phyloP scores from a whole-genome alignment of 352 stramenopile genomes.

The Phytophthora lateralis region DNA sequence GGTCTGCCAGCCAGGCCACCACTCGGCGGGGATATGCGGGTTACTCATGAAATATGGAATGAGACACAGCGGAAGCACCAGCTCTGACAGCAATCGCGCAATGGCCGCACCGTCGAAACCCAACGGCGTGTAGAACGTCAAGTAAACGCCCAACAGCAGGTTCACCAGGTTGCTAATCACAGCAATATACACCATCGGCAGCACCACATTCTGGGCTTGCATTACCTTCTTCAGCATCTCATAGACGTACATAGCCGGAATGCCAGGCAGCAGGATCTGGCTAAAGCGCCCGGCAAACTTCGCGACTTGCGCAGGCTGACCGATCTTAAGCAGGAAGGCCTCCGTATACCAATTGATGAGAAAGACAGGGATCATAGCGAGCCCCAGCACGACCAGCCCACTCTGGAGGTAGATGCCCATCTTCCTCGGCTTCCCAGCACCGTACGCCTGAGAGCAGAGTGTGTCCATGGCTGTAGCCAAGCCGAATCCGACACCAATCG shows the following conservation, averaged over 20 bases:
- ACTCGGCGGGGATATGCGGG: conserved; percentile 44
- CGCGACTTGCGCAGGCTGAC: conserved; percentile 69
- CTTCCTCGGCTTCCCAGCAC: conserved; percentile 66
- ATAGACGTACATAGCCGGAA: conserved; percentile 88
- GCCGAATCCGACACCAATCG: conserved; percentile 74
- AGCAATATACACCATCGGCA: conserved; percentile 84
- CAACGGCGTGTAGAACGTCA: conserved; percentile 81
- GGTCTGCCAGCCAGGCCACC: conserved; percentile 76
- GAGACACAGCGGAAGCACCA: conserved; percentile 59
- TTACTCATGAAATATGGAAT: conserved; percentile 72
- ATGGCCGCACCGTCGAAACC: conserved; percentile 84
- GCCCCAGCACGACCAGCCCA: conserved; percentile 66
- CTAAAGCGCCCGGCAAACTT: conserved; percentile 75
- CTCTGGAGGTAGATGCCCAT: conserved; percentile 89
- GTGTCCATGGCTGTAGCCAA: conserved; percentile 90
- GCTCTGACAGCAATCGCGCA: conserved; percentile 63
- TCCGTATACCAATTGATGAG: conserved; percentile 81
- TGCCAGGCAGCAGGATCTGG: conserved; percentile 59
- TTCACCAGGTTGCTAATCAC: conserved; percentile 83
- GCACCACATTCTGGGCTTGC: conserved; percentile 87
- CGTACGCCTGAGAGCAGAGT: conserved; percentile 84
- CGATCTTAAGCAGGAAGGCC: conserved; percentile 61
- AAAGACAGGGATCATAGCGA: conserved; percentile 64
- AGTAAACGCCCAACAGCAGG: conserved; percentile 66
- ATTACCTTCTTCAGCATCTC: conserved; percentile 88